Percentiles rank a stretch among this genome's conserved stretches.
Evolutionary conservation across 2,329 filamentous ascomycete genomes (phyloP).

Genomic region (Podosphaera aphanis): DNA sequence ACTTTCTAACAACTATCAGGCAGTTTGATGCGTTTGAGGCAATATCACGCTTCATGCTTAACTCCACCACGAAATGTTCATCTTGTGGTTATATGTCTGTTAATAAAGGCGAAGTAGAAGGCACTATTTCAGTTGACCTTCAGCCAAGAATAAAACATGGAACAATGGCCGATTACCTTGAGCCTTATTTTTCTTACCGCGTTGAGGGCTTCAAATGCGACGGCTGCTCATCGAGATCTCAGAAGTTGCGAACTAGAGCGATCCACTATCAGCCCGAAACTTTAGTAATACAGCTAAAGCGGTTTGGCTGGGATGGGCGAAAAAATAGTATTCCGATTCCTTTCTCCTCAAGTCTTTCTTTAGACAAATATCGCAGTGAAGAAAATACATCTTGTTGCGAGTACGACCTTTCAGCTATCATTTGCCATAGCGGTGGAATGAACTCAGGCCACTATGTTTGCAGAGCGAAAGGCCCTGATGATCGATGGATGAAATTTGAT

Average conservation of each 20-base stretch:
- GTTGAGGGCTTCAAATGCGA: conserved; percentile 4
- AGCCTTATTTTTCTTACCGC: conserved; percentile 6
- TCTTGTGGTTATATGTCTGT: conserved; percentile 9
- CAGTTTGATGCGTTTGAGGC: conserved; percentile 3
- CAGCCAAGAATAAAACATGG: conserved; percentile 6
- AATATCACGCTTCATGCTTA: conserved; percentile 3
- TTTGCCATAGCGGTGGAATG: conserved; percentile 12
- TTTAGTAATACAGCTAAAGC: conserved; percentile 7
- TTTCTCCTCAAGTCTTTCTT: conserved; percentile 8
- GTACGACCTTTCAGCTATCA: conserved; percentile 14
- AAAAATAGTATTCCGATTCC: conserved; percentile 8
- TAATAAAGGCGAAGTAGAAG: conserved; percentile 8
- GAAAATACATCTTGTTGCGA: conserved; percentile 3
- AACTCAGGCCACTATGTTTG: conserved; percentile 11
- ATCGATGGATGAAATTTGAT: conserved; percentile 9
- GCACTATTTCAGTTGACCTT: conserved; percentile 11
- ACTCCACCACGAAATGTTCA: conserved; percentile 1
- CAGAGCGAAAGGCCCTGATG: conserved; percentile 7
- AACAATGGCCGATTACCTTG: conserved; percentile 7
- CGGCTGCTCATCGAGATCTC: not conserved
- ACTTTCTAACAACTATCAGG: not conserved
- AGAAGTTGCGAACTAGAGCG: conserved; percentile 10
- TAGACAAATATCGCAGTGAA: conserved; percentile 6
- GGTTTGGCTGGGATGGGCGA: conserved; percentile 3
- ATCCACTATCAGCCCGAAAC: conserved; percentile 12